Base-by-base conservation (phyloP, 2,329 filamentous ascomycete genomes). In the Paramyrothecium roridum region DNA sequence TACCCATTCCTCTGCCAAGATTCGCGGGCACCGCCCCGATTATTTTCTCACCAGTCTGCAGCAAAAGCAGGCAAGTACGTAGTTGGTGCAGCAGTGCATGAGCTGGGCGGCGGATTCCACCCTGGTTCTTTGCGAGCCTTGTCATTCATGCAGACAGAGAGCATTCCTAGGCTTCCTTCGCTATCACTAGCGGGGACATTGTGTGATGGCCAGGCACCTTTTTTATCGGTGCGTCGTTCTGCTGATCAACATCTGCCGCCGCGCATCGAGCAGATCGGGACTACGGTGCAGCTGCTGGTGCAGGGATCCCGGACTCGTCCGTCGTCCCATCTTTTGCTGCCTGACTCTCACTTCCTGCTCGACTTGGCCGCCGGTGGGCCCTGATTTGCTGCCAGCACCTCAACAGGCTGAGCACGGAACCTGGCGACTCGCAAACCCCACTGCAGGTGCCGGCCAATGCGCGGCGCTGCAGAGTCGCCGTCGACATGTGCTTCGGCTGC, bases 401-500 rank as follows among this genome's bases (percentile, higher is more conserved):
- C 26, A 30, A 4, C 26, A 6, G 26, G 26, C 26, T 30, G 26
- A 30, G 26, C 26, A 30, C 26, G 26, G 26, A 30, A 30, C 26
- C 26, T 30, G 26, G 26, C 26, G 26, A 30, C 26, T 30, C 26
- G 26, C 26, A 30, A 30, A 30, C 26, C 10, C 26, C 26, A 30
- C 26, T 30, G 26, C 10, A 30, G 26, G 26, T 30, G 37, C 37
- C 37, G 37, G 37, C 37, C 37, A 43, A 43, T 43, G 37, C 37
- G 37, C 37, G n/a, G 37, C 37, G 6, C 37, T 43, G 37, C 37
- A 43, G 37, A 43, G 37, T 43, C 37, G 37, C 37, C 37, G 37
- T 16, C 13, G 37, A 43, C 37, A 43, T 43, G 37, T 43, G 37
- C 48, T 23, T 50, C 59, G 54, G 52, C 59, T 54, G 57, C 55